phyloP scores from a whole-genome alignment of 2,329 filamentous ascomycete genomes.

The Aureobasidium sp. region DNA sequence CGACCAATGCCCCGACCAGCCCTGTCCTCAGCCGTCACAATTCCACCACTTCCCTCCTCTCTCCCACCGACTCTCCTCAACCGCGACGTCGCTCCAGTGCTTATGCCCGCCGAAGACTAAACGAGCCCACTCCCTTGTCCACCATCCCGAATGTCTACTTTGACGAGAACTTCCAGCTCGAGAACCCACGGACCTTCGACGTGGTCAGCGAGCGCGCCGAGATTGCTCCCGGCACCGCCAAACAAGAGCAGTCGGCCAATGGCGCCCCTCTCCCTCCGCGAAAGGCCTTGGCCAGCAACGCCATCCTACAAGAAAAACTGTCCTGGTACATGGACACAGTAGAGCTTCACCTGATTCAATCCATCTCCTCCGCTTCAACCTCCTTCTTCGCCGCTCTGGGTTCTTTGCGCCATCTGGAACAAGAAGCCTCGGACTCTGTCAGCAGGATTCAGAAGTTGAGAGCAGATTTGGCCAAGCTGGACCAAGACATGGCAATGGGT shows the following conservation, averaged over 20 bases:
- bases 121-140: conserved; percentile 74
- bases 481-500: conserved; percentile 76
- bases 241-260: conserved; percentile 38
- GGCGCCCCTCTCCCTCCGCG: conserved; percentile 50
- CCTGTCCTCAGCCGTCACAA: conserved; percentile 21
- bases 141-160: conserved; percentile 93
- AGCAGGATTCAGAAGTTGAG: conserved; percentile 72
- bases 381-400: conserved; percentile 94
- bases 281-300: conserved; percentile 89
- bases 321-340: conserved; percentile 99
- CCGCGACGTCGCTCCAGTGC: conserved; percentile 44
- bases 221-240: conserved; percentile 62
- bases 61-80: conserved; percentile 41
- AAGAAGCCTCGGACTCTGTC: conserved; percentile 86
- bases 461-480: conserved; percentile 68
- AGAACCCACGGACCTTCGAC: conserved; percentile 94
- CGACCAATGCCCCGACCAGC: conserved; percentile 26
- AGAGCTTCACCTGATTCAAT: conserved; percentile 91
- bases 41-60: conserved; percentile 32
- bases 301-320: conserved; percentile 93
- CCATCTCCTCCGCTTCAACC: conserved; percentile 88
- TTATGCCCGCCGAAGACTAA: conserved; percentile 47
- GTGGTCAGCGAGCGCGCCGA: conserved; percentile 93
- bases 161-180: conserved; percentile 86
- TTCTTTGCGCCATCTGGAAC: conserved; percentile 80